phyloP scores from a whole-genome alignment of 495 filamentous ascomycete species.

The Penicillium nucicola region DNA sequence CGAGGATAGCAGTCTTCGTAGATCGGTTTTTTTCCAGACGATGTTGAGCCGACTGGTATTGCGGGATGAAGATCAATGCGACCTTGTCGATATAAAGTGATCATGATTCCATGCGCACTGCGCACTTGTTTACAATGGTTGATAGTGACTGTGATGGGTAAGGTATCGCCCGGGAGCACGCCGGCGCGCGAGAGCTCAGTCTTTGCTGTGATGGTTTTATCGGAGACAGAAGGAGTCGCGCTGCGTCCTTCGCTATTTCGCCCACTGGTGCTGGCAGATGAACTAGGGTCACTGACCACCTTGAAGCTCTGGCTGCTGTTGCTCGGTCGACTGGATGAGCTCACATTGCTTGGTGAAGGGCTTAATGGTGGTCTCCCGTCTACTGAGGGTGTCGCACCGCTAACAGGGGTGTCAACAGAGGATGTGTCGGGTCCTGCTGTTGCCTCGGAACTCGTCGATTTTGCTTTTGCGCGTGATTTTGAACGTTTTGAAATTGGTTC shows the following conservation, averaged over 20 bases:
- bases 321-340: slow-evolving; percentile 58
- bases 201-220: slow-evolving; percentile 81
- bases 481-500: slow-evolving; percentile 63
- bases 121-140: slow-evolving; percentile 83
- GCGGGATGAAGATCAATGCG: slow-evolving; percentile 84
- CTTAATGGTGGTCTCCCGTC: slow-evolving; percentile 45
- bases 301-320: slow-evolving; percentile 56
- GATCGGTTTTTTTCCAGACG: slow-evolving; percentile 60
- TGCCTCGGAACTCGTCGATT: slow-evolving; percentile 32
- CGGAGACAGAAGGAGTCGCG: slow-evolving; percentile 36
- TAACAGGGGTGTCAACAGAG: slow-evolving; percentile 32
- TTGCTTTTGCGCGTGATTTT: slow-evolving; percentile 45
- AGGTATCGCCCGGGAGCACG: slow-evolving; percentile 78
- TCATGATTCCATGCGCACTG: slow-evolving; percentile 86
- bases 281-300: slow-evolving; percentile 36
- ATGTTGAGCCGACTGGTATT: slow-evolving; percentile 56
- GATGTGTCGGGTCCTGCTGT: slow-evolving; percentile 30
- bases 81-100: slow-evolving; percentile 88
- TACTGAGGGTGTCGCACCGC: slow-evolving; percentile 20
- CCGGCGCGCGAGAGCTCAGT: slow-evolving; percentile 79
- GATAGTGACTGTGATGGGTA: slow-evolving; percentile 76
- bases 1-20: slow-evolving; percentile 85
- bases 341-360: slow-evolving; percentile 61
- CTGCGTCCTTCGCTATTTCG: slow-evolving; percentile 44
- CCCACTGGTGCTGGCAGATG: slow-evolving; percentile 33